Conservation (phyloP, 2,329 filamentous ascomycete genomes). For the Penicillium sp. region DNA sequence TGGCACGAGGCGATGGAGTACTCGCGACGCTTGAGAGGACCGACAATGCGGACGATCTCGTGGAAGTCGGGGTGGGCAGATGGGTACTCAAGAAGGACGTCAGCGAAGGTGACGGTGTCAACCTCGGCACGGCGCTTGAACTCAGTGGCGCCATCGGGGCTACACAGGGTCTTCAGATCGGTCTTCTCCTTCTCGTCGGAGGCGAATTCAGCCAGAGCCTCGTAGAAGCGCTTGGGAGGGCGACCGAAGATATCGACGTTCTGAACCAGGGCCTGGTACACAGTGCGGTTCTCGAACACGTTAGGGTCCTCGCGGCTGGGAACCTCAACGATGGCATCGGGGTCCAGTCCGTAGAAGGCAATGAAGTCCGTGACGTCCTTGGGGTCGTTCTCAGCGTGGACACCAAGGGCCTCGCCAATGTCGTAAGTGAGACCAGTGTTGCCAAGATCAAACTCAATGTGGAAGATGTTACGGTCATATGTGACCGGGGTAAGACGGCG, state of each 20-base stretch:
- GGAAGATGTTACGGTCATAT: constrained; percentile 99
- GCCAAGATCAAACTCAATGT: constrained; percentile 97
- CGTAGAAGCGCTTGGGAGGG: constrained; percentile 97
- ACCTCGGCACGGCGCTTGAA: constrained; percentile 92
- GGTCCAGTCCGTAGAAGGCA: constrained; percentile 79
- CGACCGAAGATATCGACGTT: constrained; percentile 97
- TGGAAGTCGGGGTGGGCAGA: constrained; percentile 87
- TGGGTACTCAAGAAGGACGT: constrained; percentile 83
- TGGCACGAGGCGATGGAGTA: constrained; percentile 99
- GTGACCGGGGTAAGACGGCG: constrained; percentile 81
- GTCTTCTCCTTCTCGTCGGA: constrained; percentile 78
- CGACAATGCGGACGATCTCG: constrained; percentile 83
- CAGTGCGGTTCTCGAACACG: constrained; percentile 80
- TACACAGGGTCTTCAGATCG: constrained; percentile 72
- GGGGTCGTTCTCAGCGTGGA: constrained; percentile 91
- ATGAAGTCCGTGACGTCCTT: constrained; percentile 81
- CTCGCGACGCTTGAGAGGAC: constrained; percentile 91
- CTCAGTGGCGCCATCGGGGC: constrained; percentile 77
- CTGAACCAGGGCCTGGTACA: constrained; percentile 86
- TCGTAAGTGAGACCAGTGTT: constrained; percentile 90
- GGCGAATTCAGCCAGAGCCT: constrained; percentile 82
- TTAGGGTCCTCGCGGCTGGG: constrained; percentile 75
- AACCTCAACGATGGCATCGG: constrained; percentile 84
- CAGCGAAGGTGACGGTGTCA: constrained; percentile 87
- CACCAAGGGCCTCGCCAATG: constrained; percentile 94